Base-by-base conservation (phyloP, 2,329 filamentous ascomycete species). In the Claviceps monticola region DNA sequence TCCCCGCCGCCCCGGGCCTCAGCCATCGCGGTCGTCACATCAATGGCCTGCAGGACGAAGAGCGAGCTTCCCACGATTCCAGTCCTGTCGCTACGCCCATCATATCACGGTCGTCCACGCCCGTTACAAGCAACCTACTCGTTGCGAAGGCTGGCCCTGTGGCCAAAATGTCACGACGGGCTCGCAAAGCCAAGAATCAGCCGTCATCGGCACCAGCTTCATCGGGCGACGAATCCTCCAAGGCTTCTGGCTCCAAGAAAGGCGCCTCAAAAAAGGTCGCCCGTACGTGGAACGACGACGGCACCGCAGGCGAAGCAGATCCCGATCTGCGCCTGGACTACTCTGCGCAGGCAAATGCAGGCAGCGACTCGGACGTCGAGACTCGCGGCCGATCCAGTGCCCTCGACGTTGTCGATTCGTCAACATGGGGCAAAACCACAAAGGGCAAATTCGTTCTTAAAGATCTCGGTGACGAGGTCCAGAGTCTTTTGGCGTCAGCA, bases 391-490 rank as follows among this genome's bases (percentile, higher is more conserved):
- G 78, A 48, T 73, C 75, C 16, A 74, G 79, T 9, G 76, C 78
- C 9, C 69, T 94, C 2, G 86, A 94, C 60, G 78, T 80, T 43
- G 82, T 96, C 36, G 82, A 88, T 56, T 78, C 86, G 49, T 80
- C 83, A 13, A 82, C 86, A 1, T 96, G 89, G 88, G 93, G 93
- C 38, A 86, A 79, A 38, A 95, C 86, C 14, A 79, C 78, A 50
- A 90, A 91, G 69, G 93, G 93, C 49, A 87, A 96, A 63, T 98
- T 97, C 61, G 84, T 97, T 48, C 73, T 98, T 56, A 95, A 87
- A 62, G 93, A 98, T 61, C 71, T 98, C 6, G 91, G 90, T 55
- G 88, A 95, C 58, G 89, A 98, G 68, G 88, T 98, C 16, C 84
- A 95, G 61, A 84, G 82, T 38, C 96, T 98, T 52, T 74, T 98